Conservation (phyloP, 1,139 yeast species). For the Debaryomycetaceae sp. region DNA sequence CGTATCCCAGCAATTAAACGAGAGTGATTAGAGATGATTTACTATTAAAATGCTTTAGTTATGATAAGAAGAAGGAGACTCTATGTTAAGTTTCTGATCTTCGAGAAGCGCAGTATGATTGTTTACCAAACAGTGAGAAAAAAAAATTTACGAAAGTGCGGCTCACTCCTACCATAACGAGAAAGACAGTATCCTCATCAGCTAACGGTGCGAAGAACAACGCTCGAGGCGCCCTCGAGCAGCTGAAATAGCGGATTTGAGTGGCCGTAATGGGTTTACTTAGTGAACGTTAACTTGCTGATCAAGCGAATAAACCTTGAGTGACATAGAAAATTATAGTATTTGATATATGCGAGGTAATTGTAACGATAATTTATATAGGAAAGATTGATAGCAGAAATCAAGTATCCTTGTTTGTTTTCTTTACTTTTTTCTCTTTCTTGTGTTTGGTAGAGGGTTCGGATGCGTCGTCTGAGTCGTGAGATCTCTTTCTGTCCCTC, state of each 20-base stretch:
- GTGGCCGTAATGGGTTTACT: too few relatives aligned
- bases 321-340: too few relatives aligned
- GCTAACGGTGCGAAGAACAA: not conserved
- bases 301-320: too few relatives aligned
- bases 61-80: too few relatives aligned
- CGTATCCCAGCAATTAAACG: too few relatives aligned
- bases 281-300: too few relatives aligned
- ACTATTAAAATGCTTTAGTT: too few relatives aligned
- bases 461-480: constrained; percentile 9
- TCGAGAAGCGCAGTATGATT: not conserved
- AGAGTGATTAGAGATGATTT: too few relatives aligned
- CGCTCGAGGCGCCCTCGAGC: not conserved
- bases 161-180: not conserved
- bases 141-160: not conserved
- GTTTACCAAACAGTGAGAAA: not conserved
- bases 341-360: not conserved
- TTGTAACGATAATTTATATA: not conserved
- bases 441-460: constrained; percentile 7
- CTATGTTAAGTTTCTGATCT: not conserved
- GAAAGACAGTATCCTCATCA: not conserved
- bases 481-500: constrained; percentile 16
- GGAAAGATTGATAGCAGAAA: not conserved
- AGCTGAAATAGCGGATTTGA: too few relatives aligned
- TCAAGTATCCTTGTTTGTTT: not conserved
- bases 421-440: not conserved